A percentile compares a stretch with the other conserved stretches of the same genome.
phyloP scores from a whole-genome alignment of 164 flowering plant species.

The Warburgia ugandensis region DNA sequence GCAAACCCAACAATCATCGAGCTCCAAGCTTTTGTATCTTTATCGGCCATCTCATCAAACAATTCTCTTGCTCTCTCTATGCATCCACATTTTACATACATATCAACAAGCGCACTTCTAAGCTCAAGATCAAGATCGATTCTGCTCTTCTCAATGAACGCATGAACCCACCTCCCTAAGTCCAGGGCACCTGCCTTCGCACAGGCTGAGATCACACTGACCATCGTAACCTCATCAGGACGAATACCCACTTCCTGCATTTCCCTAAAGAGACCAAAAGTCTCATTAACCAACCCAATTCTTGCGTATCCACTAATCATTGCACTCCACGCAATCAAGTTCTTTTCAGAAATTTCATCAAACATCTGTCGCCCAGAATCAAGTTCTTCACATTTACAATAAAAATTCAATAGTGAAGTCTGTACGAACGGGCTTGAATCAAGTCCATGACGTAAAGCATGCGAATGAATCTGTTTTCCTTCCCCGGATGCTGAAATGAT shows the following conservation, averaged over 20 bases:
- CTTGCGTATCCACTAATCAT: conserved; percentile 42
- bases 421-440: conserved; percentile 30
- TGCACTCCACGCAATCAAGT: conserved; percentile 35
- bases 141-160: conserved; percentile 22
- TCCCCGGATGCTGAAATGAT: conserved; percentile 23
- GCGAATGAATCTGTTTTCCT: conserved; percentile 48
- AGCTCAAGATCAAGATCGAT: conserved; percentile 35
- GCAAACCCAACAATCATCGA: conserved; percentile 44
- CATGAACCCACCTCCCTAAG: conserved; percentile 42
- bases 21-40: conserved; percentile 42
- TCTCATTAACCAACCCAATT: conserved; percentile 31
- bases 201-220: conserved; percentile 41
- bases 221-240: conserved; percentile 46
- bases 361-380: conserved; percentile 23
- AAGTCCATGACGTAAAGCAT: conserved; percentile 24
- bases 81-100: conserved; percentile 46
- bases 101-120: conserved; percentile 39
- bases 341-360: conserved; percentile 42
- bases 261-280: conserved; percentile 34
- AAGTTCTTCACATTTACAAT: conserved; percentile 36
- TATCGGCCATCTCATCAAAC: conserved; percentile 31
- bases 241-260: conserved; percentile 31
- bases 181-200: conserved; percentile 39
- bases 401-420: conserved; percentile 32
- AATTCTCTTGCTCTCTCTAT: conserved; percentile 30